phyloP scores from a whole-genome alignment of 169 alveolate genomes.

The Plasmodium coatneyi region DNA sequence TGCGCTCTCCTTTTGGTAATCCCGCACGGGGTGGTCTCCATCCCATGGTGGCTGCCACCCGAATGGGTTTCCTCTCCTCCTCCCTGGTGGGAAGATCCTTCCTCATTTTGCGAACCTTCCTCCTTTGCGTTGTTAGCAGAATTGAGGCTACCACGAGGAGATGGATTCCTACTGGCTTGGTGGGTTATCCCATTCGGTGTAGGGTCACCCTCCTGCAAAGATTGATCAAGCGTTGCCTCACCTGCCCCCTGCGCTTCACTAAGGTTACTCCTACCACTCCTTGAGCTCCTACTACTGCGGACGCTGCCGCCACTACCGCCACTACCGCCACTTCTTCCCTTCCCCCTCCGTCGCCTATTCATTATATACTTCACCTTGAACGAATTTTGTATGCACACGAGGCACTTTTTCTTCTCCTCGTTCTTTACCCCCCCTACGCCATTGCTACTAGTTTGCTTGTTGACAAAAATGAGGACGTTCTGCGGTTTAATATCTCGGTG shows the following conservation, averaged over 20 bases:
- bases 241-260: neutral
- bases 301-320: too few species aligned
- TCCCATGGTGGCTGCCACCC: neutral
- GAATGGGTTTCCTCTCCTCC: neutral
- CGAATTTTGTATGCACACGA: slow-evolving; percentile 41
- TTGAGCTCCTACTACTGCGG: too few species aligned
- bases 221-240: neutral
- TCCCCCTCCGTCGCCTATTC: neutral
- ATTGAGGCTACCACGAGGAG: neutral
- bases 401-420: neutral
- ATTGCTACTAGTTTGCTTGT: neutral
- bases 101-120: neutral
- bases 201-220: neutral
- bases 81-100: neutral
- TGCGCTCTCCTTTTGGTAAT: neutral
- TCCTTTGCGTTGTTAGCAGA: neutral
- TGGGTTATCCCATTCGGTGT: neutral
- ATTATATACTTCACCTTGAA: slow-evolving; percentile 19
- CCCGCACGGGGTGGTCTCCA: neutral
- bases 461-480: slow-evolving; percentile 92
- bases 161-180: neutral
- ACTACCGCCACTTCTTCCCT: too few species aligned
- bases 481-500: slow-evolving; percentile 99
- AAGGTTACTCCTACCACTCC: neutral
- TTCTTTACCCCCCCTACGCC: neutral